A percentile compares a stretch with the other conserved stretches of the same genome.
These are phyloP conservation scores for Apiotrichum gracile DNA, from an alignment of 1,284 basidiomycete species.

Conservation along the genomic window DNA sequence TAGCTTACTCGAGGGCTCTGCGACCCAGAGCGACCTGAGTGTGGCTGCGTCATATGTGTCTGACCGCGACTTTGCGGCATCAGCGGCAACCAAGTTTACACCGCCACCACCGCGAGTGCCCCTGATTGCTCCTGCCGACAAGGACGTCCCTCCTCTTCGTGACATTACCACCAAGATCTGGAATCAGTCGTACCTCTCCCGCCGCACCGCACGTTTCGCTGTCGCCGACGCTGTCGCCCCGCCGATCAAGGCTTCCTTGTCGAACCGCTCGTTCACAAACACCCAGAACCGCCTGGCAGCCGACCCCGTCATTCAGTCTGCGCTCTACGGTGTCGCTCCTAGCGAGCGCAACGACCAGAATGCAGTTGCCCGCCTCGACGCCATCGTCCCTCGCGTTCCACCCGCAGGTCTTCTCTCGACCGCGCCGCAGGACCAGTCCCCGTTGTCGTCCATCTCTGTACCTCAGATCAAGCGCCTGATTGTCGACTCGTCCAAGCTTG, in stretches of 20 bases:
- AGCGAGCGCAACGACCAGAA: conserved; percentile 60
- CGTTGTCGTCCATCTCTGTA: conserved; percentile 79
- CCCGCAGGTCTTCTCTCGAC: conserved; percentile 63
- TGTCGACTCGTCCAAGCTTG: conserved; percentile 94
- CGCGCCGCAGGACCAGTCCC: conserved; percentile 71
- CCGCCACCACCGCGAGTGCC: conserved; percentile 46
- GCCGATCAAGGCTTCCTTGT: conserved; percentile 66
- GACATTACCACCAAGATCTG: conserved; percentile 62
- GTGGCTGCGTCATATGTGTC: conserved; percentile 38
- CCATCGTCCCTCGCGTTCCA: conserved; percentile 58
- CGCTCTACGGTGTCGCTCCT: conserved; percentile 78
- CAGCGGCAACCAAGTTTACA: conserved; percentile 32
- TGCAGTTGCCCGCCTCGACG: conserved; percentile 54
- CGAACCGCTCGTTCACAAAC: conserved; percentile 74
- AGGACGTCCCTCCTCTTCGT: conserved; percentile 29
- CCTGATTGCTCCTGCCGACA: conserved; percentile 3
- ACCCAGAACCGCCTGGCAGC: conserved; percentile 54
- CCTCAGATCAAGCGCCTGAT: conserved; percentile 94
- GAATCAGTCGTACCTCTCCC: conserved; percentile 70
- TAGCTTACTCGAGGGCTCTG: conserved; percentile 17
- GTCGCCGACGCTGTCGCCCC: conserved; percentile 79
- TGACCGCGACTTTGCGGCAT: conserved; percentile 58
- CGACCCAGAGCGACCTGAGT: conserved; percentile 13
- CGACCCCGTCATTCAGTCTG: conserved; percentile 61
- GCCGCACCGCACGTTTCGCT: conserved; percentile 72